These are phyloP conservation scores for Backusella circina DNA, from an alignment of 192 early-diverging fungal genomes.

Conservation along the genomic window DNA sequence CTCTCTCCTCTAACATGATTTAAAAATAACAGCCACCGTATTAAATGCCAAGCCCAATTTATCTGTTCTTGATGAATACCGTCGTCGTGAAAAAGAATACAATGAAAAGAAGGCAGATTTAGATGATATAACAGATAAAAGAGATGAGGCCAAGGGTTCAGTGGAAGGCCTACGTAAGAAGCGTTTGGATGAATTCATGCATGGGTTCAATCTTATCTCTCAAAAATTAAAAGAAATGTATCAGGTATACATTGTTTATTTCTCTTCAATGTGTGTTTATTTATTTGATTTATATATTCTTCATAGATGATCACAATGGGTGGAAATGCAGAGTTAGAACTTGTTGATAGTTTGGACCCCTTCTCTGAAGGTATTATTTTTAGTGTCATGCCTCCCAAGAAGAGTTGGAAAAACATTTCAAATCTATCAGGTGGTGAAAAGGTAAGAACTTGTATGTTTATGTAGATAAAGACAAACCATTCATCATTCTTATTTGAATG, in stretches of 20 bases:
- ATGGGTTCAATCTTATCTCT: conserved; percentile 90
- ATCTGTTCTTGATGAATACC: conserved; percentile 84
- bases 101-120: conserved; percentile 68
- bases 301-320: conserved; percentile 92
- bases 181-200: conserved; percentile 92
- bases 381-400: conserved; percentile 99
- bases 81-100: conserved; percentile 73
- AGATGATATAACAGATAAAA: conserved; percentile 63
- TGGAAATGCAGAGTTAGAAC: conserved; percentile 96
- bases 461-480: too few species aligned
- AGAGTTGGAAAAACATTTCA: conserved; percentile 99
- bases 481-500: too few species aligned
- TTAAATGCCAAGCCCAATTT: conserved; percentile 75
- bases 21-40: conserved; percentile 33
- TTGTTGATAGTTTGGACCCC: conserved; percentile 95
- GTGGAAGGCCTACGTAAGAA: conserved; percentile 76
- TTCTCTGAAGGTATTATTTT: conserved; percentile 99
- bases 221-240: conserved; percentile 99
- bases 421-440: conserved; percentile 99
- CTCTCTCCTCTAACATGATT: neutral
- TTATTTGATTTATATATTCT: neutral
- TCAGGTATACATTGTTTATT: conserved; percentile 52
- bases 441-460: conserved; percentile 53
- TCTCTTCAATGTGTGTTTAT: too few species aligned
- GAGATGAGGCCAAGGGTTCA: conserved; percentile 70